Conservation (phyloP, 2,329 filamentous ascomycete genomes). For the Tolypocladium tropicale region DNA sequence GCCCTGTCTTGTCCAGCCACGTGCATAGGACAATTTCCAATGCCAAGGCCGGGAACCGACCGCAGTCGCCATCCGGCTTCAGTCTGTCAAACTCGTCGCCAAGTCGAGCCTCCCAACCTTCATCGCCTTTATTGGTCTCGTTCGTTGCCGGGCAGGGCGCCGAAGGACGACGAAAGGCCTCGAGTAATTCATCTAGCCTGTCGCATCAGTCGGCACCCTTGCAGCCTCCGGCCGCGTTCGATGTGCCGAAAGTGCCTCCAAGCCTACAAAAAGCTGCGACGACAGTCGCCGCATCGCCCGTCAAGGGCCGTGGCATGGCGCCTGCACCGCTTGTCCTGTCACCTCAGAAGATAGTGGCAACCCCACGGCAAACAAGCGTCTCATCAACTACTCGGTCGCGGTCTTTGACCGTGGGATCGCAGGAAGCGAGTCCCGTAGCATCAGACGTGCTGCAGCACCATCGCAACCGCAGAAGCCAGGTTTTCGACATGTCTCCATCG, state of each 20-base stretch:
- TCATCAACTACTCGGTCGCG: conserved; percentile 61
- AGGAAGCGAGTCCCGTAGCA: conserved; percentile 72
- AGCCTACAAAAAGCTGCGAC: conserved; percentile 51
- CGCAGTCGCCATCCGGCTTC: conserved; percentile 74
- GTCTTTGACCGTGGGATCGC: conserved; percentile 87
- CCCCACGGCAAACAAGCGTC: conserved; percentile 50
- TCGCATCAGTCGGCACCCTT: conserved; percentile 69
- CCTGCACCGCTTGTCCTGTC: conserved; percentile 43
- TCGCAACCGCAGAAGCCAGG: conserved; percentile 84
- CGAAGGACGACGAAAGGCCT: conserved; percentile 78
- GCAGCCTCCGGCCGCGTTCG: conserved; percentile 61
- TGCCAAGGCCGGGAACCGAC: conserved; percentile 66
- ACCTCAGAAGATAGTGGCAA: conserved; percentile 52
- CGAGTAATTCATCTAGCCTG: conserved; percentile 74
- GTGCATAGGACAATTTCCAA: conserved; percentile 76
- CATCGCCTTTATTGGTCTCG: conserved; percentile 75
- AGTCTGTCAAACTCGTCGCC: conserved; percentile 80
- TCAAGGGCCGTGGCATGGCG: conserved; percentile 43
- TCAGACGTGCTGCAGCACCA: conserved; percentile 64
- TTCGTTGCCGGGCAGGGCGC: conserved; percentile 78
- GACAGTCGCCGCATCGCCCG: conserved; percentile 42
- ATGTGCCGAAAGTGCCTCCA: conserved; percentile 54
- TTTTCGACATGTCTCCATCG: conserved; percentile 92
- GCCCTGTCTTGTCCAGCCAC: conserved; percentile 69
- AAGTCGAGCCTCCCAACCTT: conserved; percentile 64